A percentile compares a stretch with the other conserved stretches of the same genome.
Conservation (phyloP, 1,139 yeast genomes). For the Candida pseudoviswanathii region DNA sequence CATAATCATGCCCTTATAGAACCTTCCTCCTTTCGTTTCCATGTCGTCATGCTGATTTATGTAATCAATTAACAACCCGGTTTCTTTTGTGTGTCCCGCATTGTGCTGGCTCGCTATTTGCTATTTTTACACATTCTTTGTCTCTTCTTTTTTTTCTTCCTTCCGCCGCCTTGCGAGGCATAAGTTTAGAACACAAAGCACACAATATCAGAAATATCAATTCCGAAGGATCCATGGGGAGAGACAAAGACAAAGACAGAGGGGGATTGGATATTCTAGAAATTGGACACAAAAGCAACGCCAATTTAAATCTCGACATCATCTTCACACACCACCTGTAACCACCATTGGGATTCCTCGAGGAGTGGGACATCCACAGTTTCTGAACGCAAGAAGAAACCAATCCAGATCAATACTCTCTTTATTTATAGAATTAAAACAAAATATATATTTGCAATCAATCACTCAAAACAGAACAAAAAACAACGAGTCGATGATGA, state of each 20-base stretch:
- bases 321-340: no score
- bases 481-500: neutral
- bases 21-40: neutral
- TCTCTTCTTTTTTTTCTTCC: neutral
- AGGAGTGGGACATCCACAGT: neutral
- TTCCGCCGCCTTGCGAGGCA: neutral
- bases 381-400: neutral
- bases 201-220: neutral
- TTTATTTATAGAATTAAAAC: neutral
- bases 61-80: neutral
- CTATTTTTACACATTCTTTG: neutral
- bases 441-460: neutral
- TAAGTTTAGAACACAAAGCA: neutral
- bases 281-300: neutral
- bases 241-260: neutral
- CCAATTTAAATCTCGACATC: no score
- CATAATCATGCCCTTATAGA: slow-evolving; percentile 6
- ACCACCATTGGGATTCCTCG: neutral
- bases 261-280: slow-evolving; percentile 1
- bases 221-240: slow-evolving; percentile 1
- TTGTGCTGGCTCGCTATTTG: neutral
- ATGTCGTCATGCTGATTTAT: neutral
- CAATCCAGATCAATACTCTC: neutral
- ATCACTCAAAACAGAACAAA: neutral
- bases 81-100: no score